phyloP scores from a whole-genome alignment of 2,329 filamentous ascomycete species.

The Colletotrichum sublineola region DNA sequence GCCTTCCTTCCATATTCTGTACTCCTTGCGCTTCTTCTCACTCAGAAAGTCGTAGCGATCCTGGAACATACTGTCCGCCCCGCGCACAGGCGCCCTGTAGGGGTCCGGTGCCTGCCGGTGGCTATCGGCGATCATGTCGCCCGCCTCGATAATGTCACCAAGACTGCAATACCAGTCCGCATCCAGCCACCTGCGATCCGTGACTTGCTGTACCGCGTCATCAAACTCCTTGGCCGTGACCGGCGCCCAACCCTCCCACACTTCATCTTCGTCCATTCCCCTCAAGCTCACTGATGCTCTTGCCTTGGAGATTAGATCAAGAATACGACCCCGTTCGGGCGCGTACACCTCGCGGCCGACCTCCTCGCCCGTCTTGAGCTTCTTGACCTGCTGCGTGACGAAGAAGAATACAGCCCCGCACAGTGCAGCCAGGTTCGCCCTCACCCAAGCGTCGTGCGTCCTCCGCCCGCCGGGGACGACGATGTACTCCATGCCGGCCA shows the following conservation, averaged over 20 bases:
- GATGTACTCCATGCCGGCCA: conserved; percentile 77
- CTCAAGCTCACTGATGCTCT: conserved; percentile 51
- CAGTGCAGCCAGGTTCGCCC: conserved; percentile 64
- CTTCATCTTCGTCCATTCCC: conserved; percentile 60
- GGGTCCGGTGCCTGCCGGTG: conserved; percentile 43
- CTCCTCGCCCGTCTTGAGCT: conserved; percentile 54
- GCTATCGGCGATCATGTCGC: conserved; percentile 29
- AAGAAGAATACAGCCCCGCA: conserved; percentile 73
- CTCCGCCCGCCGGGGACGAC: conserved; percentile 57
- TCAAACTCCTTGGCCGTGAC: conserved; percentile 70
- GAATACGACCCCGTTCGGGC: conserved; percentile 56
- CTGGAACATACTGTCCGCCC: conserved; percentile 80
- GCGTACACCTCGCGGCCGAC: conserved; percentile 61
- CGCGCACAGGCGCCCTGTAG: conserved; percentile 59
- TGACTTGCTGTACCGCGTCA: conserved; percentile 70
- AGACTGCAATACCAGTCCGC: conserved; percentile 75
- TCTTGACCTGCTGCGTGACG: conserved; percentile 65
- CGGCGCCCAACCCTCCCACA: conserved; percentile 67
- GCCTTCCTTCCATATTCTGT: conserved; percentile 72
- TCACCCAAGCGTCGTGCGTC: conserved; percentile 63
- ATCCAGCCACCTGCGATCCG: conserved; percentile 68
- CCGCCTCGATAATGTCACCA: conserved; percentile 63
- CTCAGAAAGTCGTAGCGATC: conserved; percentile 79
- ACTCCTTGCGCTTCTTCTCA: conserved; percentile 72
- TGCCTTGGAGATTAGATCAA: conserved; percentile 54